Percentiles rank a stretch among this genome's conserved stretches.
phyloP scores from a whole-genome alignment of 1,139 yeast genomes.

The Ogataea hybrid region DNA sequence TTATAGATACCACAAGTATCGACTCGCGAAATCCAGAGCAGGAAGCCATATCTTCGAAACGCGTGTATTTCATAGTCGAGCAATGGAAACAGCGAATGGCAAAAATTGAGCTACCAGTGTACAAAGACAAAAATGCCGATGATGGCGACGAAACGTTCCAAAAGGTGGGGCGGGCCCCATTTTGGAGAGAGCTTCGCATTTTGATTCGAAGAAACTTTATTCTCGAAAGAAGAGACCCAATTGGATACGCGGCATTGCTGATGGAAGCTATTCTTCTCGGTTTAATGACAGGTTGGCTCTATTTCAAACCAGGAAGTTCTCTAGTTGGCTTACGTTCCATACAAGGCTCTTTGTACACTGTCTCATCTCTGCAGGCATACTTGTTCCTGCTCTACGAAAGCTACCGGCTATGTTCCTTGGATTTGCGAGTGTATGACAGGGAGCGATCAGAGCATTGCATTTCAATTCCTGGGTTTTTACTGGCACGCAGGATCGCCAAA shows the following conservation, averaged over 20 bases:
- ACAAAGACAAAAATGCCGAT: neutral
- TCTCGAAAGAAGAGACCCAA: slow-evolving; percentile 57
- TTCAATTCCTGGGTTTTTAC: slow-evolving; percentile 62
- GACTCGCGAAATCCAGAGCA: slow-evolving; percentile 44
- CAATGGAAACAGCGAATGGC: slow-evolving; percentile 45
- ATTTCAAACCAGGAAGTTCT: slow-evolving; percentile 59
- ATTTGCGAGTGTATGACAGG: slow-evolving; percentile 66
- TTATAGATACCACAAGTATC: slow-evolving; percentile 69
- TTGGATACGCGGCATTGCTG: slow-evolving; percentile 52
- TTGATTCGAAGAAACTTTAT: slow-evolving; percentile 55
- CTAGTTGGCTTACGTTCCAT: slow-evolving; percentile 67
- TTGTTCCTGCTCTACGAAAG: slow-evolving; percentile 68
- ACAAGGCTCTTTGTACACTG: slow-evolving; percentile 62
- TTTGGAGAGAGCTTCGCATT: slow-evolving; percentile 51
- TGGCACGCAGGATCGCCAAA: slow-evolving; percentile 67
- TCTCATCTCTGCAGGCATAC: slow-evolving; percentile 67
- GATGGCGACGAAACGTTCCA: slow-evolving; percentile 29
- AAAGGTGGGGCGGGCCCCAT: slow-evolving; percentile 33
- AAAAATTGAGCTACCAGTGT: neutral
- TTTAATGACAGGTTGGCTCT: slow-evolving; percentile 71
- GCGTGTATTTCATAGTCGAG: slow-evolving; percentile 46
- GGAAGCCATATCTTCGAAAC: slow-evolving; percentile 42
- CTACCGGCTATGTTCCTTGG: slow-evolving; percentile 67
- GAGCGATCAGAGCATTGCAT: slow-evolving; percentile 73
- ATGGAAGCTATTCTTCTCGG: slow-evolving; percentile 60